Conservation (phyloP, 768 basidiomycete genomes). For the Cystofilobasidium macerans region DNA sequence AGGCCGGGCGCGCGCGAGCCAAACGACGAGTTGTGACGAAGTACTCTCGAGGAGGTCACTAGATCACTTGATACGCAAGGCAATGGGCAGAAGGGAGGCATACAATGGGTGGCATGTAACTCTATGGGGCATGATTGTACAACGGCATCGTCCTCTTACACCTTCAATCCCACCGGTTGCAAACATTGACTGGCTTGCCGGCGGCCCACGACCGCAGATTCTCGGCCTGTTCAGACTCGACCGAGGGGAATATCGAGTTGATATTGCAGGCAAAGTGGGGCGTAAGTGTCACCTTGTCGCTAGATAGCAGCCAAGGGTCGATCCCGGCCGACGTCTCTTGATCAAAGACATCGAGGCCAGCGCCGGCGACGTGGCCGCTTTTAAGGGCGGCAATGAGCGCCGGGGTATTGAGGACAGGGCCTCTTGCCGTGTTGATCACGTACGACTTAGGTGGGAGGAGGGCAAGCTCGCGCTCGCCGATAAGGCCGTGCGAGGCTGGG, state of each 20-base stretch:
- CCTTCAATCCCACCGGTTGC: not conserved
- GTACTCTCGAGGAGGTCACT: too few species aligned
- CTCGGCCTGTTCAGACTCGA: not conserved
- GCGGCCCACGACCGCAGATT: not conserved
- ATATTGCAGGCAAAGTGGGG: slow-evolving; percentile 1
- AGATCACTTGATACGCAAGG: too few species aligned
- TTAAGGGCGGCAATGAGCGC: slow-evolving; percentile 47
- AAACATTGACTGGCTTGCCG: not conserved
- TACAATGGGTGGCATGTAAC: too few species aligned
- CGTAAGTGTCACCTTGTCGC: slow-evolving; percentile 37
- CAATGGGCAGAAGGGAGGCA: too few species aligned
- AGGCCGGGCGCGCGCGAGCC: too few species aligned
- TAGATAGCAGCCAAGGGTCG: slow-evolving; percentile 3
- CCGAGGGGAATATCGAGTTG: slow-evolving; percentile 2
- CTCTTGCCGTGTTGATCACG: slow-evolving; percentile 58
- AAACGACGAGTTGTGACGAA: too few species aligned
- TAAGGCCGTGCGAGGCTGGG: slow-evolving; percentile 44
- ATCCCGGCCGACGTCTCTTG: slow-evolving; percentile 5
- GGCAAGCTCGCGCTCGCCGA: slow-evolving; percentile 45
- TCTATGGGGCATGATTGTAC: too few species aligned
- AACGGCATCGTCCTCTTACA: too few species aligned
- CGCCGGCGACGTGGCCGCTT: slow-evolving; percentile 47
- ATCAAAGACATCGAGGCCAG: slow-evolving; percentile 55
- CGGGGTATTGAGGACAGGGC: slow-evolving; percentile 54
- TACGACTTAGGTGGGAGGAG: slow-evolving; percentile 51